Evolutionary conservation across 768 basidiomycete species (phyloP).

Genomic region (Arthromyces matolae): DNA sequence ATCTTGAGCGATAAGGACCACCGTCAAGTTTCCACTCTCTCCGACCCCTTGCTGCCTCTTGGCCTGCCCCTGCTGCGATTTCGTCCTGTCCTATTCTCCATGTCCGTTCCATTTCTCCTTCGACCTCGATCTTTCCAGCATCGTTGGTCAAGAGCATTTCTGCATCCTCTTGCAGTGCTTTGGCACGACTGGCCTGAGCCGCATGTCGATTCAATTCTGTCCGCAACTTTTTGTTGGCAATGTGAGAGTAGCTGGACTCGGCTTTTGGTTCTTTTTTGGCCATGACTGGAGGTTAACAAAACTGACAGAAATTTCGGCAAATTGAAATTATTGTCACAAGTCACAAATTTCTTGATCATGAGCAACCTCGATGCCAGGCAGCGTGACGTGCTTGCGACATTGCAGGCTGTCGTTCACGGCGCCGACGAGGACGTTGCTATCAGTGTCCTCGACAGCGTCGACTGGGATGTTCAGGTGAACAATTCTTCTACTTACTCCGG

Average conservation of each 20-base stretch:
- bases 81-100: slow-evolving; percentile 87
- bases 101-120: slow-evolving; percentile 80
- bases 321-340: no score
- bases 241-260: slow-evolving; percentile 51
- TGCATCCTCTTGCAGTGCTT: slow-evolving; percentile 63
- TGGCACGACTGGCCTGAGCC: slow-evolving; percentile 56
- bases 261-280: slow-evolving; percentile 38
- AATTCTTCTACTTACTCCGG: background rate
- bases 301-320: no score
- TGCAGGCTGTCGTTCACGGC: slow-evolving; percentile 56
- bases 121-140: slow-evolving; percentile 68
- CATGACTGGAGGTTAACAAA: no score
- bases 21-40: slow-evolving; percentile 81
- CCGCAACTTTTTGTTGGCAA: slow-evolving; percentile 75
- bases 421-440: slow-evolving; percentile 60
- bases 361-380: slow-evolving; percentile 18
- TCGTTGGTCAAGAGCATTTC: slow-evolving; percentile 69
- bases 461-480: slow-evolving; percentile 69
- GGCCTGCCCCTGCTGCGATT: slow-evolving; percentile 59
- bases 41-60: slow-evolving; percentile 72
- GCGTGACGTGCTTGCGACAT: slow-evolving; percentile 37
- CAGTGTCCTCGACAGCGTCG: slow-evolving; percentile 55
- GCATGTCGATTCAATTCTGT: slow-evolving; percentile 61
- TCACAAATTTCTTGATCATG: slow-evolving; percentile 15
- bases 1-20: slow-evolving; percentile 80